These are phyloP conservation scores for Starmerella floris DNA, from an alignment of 805 yeast species.

Conservation along the genomic window DNA sequence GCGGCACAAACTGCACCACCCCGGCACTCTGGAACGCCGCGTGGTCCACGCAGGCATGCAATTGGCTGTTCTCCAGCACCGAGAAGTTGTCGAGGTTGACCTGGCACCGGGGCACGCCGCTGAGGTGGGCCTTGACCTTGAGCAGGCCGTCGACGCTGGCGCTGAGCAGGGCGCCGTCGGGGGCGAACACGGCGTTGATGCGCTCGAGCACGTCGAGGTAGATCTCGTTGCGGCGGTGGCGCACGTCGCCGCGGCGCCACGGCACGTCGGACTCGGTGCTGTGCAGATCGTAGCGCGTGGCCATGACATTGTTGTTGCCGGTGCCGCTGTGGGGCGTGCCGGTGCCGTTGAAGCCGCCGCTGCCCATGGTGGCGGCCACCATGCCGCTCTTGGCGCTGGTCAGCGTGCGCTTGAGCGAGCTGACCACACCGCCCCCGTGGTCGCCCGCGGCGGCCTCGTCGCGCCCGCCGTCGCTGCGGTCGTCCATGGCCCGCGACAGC, in stretches of 20 bases:
- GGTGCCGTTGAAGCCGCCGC: background rate
- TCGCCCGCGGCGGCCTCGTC: background rate
- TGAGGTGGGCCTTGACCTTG: conserved; percentile 52
- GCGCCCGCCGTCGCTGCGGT: conserved; percentile 20
- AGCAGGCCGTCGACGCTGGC: conserved; percentile 68
- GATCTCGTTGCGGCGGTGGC: conserved; percentile 71
- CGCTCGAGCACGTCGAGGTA: conserved; percentile 64
- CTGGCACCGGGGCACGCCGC: conserved; percentile 74
- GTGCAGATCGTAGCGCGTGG: background rate
- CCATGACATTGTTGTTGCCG: background rate
- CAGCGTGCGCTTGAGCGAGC: conserved; percentile 17
- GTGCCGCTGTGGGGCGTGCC: background rate
- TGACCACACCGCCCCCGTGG: conserved; percentile 20
- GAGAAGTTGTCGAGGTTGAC: conserved; percentile 57
- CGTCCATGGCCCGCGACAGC: conserved; percentile 1
- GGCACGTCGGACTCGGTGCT: conserved; percentile 27
- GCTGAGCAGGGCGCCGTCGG: conserved; percentile 44
- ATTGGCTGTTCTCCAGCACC: conserved; percentile 57
- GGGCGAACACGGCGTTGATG: conserved; percentile 53
- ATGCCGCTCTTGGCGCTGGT: conserved; percentile 3
- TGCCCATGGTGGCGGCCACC: background rate
- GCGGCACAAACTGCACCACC: conserved; percentile 63
- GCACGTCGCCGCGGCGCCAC: conserved; percentile 61
- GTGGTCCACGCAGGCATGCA: conserved; percentile 76
- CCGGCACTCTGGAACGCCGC: conserved; percentile 53